Base-by-base conservation (phyloP, 2,329 filamentous ascomycete genomes). In the Fusarium anthophilum region DNA sequence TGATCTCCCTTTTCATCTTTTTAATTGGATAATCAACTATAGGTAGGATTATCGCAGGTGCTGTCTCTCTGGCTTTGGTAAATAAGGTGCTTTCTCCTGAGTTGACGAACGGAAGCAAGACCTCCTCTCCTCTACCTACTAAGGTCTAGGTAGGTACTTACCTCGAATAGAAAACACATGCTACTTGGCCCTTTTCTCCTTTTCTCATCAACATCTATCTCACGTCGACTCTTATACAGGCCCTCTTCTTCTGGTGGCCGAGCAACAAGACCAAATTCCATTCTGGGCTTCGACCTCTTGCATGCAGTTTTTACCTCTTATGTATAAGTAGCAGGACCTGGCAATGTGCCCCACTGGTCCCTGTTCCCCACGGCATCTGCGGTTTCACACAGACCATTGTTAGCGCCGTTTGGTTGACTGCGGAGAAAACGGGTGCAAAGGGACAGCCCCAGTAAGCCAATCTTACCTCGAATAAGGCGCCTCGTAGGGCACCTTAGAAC, bases 341-440 rank as follows among this genome's bases (percentile, higher is more conserved):
- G 58, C 50, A 44, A 51, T 72, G 58, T 63, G 26, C 48, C 37
- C 47, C 39, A 32, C 37, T 50, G 39, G 54, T 50, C 57, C 66
- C 63, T 58, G 68, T 66, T 45, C 64, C 48, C 71, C 63, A 68
- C 67, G 59, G 71, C 43, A 53, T 38, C 56, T 71, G 69, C 72
- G 72, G 67, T 50, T 59, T 67, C 55, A 59, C 47, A 48, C 58
- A 69, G 53, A 38, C 58, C 51, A 37, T 45, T 38, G 41, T 47
- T 73, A 74, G 71, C 63, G 68, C 39, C 48, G 43, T 41, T 58
- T 58, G 59, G 32, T 30, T 54, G 32, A 57, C 54, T 72, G 62
- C 32, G 71, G 67, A 69, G 71, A 70, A 72, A 66, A 70, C 72
- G 63, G 69, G 67, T 58, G 57, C 26, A 57, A 67, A 71, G 71